Base-by-base conservation (phyloP, 345 rosid genomes). In the Gossypium longicalyx region DNA sequence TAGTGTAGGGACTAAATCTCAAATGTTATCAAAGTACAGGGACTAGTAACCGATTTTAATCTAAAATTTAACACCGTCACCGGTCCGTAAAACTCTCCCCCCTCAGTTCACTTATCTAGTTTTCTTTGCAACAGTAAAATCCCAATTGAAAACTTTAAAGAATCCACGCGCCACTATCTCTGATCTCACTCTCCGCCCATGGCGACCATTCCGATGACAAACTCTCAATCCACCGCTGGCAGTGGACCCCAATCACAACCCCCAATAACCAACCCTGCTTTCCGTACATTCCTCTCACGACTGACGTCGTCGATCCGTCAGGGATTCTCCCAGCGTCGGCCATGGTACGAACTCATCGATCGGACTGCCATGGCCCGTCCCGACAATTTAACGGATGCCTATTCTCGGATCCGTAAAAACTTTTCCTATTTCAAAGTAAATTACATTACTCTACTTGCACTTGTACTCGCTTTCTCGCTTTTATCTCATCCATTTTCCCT, bases 321-420 rank as follows among this genome's bases (percentile, higher is more conserved):
- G 1, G 89, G 90, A 61, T 77, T 92, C 76, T 90, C 97, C 7
- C 92, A 86, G 74, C 89, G 97, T 68, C 97, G 93, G 10, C 96
- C 96, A 0, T 90, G 96, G 96, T 67, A 68, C 48, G 97, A 92
- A 63, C 88, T 92, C 45, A 59, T 89, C 25, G 96, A 92, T 80
- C 86, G 96, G 7, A 59, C 83, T 9, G 80, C 92, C 61, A 66
- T 90, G 82, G 64, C 89, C 48, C 80, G 91, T 1, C 96, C 96
- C 8, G 93, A 89, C 2, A 80, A 86, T 19, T 74, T 90, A 27
- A 67, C 93, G 38, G 93, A 92, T 15, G 93, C 93, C 17, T 81
- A 87, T 19, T 87, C 95, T 12, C 89, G 93, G 85, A 85, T 90
- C 86, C 87, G 90, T 43, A 87, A 80, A 66, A 89, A 89, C 75